Evolutionary conservation across 345 rosid species (phyloP).

Genomic region (Alliaria petiolata): DNA sequence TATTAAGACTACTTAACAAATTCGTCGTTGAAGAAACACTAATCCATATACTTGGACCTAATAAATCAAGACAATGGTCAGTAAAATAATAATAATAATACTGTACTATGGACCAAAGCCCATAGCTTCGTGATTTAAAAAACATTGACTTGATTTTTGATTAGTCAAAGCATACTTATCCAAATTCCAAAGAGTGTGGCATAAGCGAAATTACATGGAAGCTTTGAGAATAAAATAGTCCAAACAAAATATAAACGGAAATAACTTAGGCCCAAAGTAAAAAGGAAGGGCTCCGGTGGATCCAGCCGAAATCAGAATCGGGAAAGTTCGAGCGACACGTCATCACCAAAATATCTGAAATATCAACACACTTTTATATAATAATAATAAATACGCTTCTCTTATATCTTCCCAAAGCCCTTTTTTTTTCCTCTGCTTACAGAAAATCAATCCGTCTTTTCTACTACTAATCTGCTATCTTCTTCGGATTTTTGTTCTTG

Average conservation of each 20-base stretch:
- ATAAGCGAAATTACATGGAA: too few relatives aligned
- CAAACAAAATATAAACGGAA: too few relatives aligned
- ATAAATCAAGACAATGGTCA: too few relatives aligned
- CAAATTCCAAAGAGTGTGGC: too few relatives aligned
- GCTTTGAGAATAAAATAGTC: too few relatives aligned
- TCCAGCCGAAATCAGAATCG: slow-evolving; percentile 18
- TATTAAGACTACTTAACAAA: too few relatives aligned
- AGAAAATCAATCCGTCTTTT: neutral
- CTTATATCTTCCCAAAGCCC: too few relatives aligned
- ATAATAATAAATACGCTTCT: slow-evolving; percentile 40
- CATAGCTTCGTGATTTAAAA: neutral
- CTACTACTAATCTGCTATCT: neutral
- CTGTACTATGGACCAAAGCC: neutral
- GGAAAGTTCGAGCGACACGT: slow-evolving; percentile 35
- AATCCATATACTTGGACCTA: too few relatives aligned
- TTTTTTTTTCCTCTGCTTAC: neutral
- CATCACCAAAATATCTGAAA: slow-evolving; percentile 37
- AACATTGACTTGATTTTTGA: neutral
- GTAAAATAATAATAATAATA: too few relatives aligned
- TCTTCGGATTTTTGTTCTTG: neutral
- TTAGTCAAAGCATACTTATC: slow-evolving; percentile 7
- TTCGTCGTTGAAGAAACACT: too few relatives aligned
- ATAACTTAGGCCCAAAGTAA: slow-evolving; percentile 34
- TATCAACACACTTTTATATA: slow-evolving; percentile 33
- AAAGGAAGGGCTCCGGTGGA: neutral